Evolutionary conservation across 257 asterid genomes (phyloP).

Genomic region (Fraxinus cuspidata): DNA sequence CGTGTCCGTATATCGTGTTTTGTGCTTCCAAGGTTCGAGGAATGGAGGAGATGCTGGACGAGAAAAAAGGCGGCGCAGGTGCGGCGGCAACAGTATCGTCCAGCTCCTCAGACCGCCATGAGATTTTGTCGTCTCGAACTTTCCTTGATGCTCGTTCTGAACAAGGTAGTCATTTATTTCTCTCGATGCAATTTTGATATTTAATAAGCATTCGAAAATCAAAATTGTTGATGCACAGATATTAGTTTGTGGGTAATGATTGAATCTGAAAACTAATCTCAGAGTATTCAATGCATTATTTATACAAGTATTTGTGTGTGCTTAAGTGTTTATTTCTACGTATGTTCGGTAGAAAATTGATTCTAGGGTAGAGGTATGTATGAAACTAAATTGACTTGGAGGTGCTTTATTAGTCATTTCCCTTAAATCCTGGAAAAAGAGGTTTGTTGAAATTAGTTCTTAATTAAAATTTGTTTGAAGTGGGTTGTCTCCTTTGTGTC

Average conservation of each 20-base stretch:
- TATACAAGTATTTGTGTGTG: not conserved
- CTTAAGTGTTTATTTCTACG: not conserved
- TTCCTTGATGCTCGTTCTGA: constrained; percentile 64
- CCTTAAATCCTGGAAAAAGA: constrained; percentile 7
- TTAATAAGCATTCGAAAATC: not conserved
- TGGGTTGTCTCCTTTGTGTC: not conserved
- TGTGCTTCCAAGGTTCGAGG: constrained; percentile 46
- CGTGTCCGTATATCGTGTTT: constrained; percentile 28
- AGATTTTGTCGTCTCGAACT: constrained; percentile 48
- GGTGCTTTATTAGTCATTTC: not conserved
- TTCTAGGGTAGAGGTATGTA: not conserved
- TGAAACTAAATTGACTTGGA: not conserved
- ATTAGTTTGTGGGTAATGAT: not conserved
- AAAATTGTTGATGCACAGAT: not conserved
- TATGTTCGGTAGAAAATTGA: not conserved
- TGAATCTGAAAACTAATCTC: not conserved
- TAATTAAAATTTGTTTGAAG: not conserved
- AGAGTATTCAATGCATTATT: not conserved
- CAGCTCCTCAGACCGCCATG: constrained; percentile 45
- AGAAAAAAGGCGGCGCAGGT: constrained; percentile 39
- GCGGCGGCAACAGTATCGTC: constrained; percentile 38
- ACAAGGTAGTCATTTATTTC: constrained; percentile 50
- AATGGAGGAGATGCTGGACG: constrained; percentile 45
- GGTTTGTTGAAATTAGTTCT: constrained; percentile 8
- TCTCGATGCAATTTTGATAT: not conserved